Conservation (phyloP, 768 basidiomycete genomes). For the Lactifluus echinatus region DNA sequence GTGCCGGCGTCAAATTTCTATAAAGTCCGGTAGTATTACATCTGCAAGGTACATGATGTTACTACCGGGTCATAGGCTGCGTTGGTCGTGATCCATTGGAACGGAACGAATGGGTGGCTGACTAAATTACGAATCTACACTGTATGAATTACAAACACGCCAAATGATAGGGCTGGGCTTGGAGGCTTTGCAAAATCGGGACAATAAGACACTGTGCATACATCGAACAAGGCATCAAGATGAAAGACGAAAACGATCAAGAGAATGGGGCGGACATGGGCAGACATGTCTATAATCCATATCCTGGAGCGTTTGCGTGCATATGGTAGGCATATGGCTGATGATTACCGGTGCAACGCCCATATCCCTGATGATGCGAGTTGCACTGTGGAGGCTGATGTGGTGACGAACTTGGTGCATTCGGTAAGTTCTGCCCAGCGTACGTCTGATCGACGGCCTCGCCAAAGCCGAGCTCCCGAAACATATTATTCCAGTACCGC, state of each 20-base stretch:
- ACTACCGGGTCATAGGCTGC: neutral
- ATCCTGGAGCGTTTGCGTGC: slow-evolving; percentile 18
- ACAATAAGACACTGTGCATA: slow-evolving; percentile 6
- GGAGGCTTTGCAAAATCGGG: neutral
- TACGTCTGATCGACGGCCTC: slow-evolving; percentile 27
- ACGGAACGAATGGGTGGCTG: neutral
- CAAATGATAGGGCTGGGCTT: neutral
- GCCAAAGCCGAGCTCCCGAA: slow-evolving; percentile 63
- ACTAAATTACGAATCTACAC: slow-evolving; percentile 12
- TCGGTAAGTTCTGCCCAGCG: neutral
- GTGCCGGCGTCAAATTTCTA: neutral
- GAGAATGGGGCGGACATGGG: neutral
- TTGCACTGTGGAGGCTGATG: neutral
- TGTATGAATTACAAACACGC: slow-evolving; percentile 14
- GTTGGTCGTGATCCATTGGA: too few species aligned
- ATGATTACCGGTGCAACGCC: neutral
- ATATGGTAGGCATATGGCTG: slow-evolving; percentile 20
- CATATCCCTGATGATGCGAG: slow-evolving; percentile 3
- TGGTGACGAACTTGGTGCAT: neutral
- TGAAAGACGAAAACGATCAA: neutral
- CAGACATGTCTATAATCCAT: slow-evolving; percentile 12
- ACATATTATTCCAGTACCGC: slow-evolving; percentile 68
- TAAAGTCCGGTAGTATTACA: neutral
- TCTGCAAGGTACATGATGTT: neutral
- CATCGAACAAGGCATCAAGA: neutral